Base-by-base conservation (phyloP, 306 rosid genomes). In the Cucurbita maxima region DNA sequence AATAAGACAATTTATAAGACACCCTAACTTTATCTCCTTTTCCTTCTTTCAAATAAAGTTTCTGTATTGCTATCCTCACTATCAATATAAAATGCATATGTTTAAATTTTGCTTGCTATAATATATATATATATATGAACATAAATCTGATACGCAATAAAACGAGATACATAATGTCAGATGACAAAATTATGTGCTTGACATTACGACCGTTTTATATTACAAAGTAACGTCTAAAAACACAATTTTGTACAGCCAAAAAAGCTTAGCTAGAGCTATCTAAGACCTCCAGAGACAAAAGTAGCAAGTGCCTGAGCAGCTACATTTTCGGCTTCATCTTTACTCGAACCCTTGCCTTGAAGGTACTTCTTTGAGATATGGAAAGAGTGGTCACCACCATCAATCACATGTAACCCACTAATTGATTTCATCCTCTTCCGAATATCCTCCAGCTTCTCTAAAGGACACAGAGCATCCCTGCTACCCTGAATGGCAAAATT, bases 351-450 rank as follows among this genome's bases (percentile, higher is more conserved):
- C 58, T 58, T 83, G 81, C 84, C 80, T 75, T 90, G 89, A 64
- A 90, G 89, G 82, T 88, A 89, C 84, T 87, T 90, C 89, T 90
- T 93, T n/a, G 79, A 87, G 67, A 93, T 82, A 88, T 88, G 91
- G 83, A 93, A 90, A 45, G 97, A 93, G 81, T 93, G 97, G 51
- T 90, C 98, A 56, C 97, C 98, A 40, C 98, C 97, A 81, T 88
- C 85, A 48, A 93, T 73, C 72, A 93, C 86, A 79, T 88, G 86
- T 81, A 93, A 83, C 63, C 84, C 88, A 8, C 69, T 88, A 43
- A 75, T 69, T 19, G 83, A 79, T 79, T 83, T 85, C 89, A 88
- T 88, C 86, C 86, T 90, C 84, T 87, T 77, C 74, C 84, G 77
- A 54, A 90, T 83, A 58, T 85, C 79, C 79, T 88, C 97, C 74